phyloP scores from a whole-genome alignment of 1,284 basidiomycete genomes.

The Leccinum solheimii region DNA sequence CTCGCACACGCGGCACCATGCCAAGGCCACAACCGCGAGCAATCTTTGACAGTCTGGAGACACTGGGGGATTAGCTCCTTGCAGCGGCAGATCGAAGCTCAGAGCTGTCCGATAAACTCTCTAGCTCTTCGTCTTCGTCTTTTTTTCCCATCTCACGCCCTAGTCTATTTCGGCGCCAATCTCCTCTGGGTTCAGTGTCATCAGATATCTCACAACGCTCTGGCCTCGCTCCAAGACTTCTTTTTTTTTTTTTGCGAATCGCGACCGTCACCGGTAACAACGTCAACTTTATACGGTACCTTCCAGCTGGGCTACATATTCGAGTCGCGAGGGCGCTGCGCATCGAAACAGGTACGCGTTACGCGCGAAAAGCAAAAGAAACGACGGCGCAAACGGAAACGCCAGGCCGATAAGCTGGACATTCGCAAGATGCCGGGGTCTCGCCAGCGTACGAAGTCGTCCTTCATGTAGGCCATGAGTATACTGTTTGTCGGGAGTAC shows the following conservation, averaged over 20 bases:
- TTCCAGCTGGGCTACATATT: not conserved
- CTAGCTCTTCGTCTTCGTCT: not conserved
- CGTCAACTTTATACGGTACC: not conserved
- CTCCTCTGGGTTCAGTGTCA: not conserved
- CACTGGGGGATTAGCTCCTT: not conserved
- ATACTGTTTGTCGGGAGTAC: not conserved
- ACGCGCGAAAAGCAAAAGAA: not conserved
- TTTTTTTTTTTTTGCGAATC: not conserved
- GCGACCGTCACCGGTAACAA: not conserved
- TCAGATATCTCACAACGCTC: not conserved
- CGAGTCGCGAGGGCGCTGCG: not conserved
- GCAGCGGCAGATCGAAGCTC: not conserved
- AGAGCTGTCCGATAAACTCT: not conserved
- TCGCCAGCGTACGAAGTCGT: not conserved
- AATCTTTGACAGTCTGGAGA: not conserved
- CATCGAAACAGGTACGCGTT: not conserved
- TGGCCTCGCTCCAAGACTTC: not conserved
- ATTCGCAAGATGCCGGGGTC: not conserved
- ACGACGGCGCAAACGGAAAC: not conserved
- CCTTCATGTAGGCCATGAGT: not conserved
- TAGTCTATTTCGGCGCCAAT: not conserved
- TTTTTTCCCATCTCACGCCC: not conserved
- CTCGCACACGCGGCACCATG: not conserved
- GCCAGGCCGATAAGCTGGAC: not conserved
- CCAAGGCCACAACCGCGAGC: not conserved